These are phyloP conservation scores for Microbotryum silenes-acaulis DNA, from an alignment of 1,284 basidiomycete species.

Conservation along the genomic window DNA sequence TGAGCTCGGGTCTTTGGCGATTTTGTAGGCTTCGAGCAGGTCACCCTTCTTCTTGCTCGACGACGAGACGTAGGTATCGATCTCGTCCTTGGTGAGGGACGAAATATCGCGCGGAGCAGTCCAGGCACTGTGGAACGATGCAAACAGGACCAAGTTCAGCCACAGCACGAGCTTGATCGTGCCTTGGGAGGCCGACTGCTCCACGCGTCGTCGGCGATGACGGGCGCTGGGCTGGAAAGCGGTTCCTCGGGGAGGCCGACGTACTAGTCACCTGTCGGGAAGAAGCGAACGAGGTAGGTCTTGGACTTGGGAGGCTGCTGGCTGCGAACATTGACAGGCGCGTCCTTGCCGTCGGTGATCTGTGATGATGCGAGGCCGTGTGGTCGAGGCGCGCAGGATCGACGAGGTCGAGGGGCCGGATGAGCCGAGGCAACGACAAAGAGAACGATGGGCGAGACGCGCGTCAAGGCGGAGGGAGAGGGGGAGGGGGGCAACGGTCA, in stretches of 20 bases:
- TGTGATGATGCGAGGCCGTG: slow-evolving; percentile 37
- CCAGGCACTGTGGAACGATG: slow-evolving; percentile 62
- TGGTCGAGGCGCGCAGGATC: too few species aligned
- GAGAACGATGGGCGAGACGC: too few species aligned
- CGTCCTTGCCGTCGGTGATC: slow-evolving; percentile 65
- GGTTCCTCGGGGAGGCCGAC: slow-evolving; percentile 47
- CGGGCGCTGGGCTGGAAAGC: too few species aligned
- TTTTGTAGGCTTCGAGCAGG: slow-evolving; percentile 69
- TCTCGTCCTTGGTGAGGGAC: slow-evolving; percentile 67
- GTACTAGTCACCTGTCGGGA: slow-evolving; percentile 84
- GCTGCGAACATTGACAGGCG: slow-evolving; percentile 54
- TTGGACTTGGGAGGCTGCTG: slow-evolving; percentile 66
- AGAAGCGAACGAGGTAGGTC: slow-evolving; percentile 73
- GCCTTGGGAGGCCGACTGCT: neutral
- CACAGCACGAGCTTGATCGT: slow-evolving; percentile 16
- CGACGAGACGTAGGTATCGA: slow-evolving; percentile 69
- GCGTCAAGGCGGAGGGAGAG: too few species aligned
- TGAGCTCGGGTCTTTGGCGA: slow-evolving; percentile 67
- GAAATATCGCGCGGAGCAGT: slow-evolving; percentile 72
- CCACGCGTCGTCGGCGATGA: too few species aligned
- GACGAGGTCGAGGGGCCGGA: too few species aligned
- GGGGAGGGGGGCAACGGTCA: too few species aligned
- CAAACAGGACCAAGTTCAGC: neutral
- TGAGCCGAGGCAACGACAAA: too few species aligned
- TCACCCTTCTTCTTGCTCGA: slow-evolving; percentile 61